phyloP scores from a whole-genome alignment of 1,284 basidiomycete genomes.

The Amylostereum areolatum region DNA sequence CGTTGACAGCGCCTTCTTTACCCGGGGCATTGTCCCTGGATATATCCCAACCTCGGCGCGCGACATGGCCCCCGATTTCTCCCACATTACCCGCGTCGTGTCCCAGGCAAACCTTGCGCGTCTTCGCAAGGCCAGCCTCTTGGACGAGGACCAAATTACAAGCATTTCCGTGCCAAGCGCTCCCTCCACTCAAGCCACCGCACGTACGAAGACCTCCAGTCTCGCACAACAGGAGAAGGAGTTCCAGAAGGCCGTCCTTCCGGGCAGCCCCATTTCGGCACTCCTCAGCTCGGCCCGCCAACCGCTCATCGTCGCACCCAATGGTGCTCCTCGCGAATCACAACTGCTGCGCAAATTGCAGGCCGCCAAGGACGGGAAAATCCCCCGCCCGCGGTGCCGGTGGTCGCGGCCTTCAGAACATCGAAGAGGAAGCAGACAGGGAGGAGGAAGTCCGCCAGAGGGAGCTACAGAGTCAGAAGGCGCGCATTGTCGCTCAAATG shows the following conservation, averaged over 20 bases:
- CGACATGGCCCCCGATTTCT: slow-evolving; percentile 70
- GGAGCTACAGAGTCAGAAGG: slow-evolving; percentile 81
- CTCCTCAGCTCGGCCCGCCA: slow-evolving; percentile 85
- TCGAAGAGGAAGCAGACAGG: slow-evolving; percentile 40
- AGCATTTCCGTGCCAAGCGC: slow-evolving; percentile 33
- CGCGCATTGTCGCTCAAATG: slow-evolving; percentile 87
- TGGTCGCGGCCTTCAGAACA: slow-evolving; percentile 37
- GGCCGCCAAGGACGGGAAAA: slow-evolving; percentile 35
- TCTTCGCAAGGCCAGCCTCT: slow-evolving; percentile 50
- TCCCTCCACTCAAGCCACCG: slow-evolving; percentile 13
- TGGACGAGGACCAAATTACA: slow-evolving; percentile 55
- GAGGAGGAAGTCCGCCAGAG: slow-evolving; percentile 50
- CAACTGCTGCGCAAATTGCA: slow-evolving; percentile 52
- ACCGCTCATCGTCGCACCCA: slow-evolving; percentile 72
- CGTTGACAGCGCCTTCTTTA: slow-evolving; percentile 84
- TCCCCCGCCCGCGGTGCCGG: slow-evolving; percentile 40
- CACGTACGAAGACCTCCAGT: slow-evolving; percentile 23
- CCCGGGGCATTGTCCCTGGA: slow-evolving; percentile 73
- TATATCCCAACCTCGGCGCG: slow-evolving; percentile 78
- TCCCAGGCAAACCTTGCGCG: slow-evolving; percentile 70
- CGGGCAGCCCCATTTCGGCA: slow-evolving; percentile 90
- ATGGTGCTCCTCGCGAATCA: slow-evolving; percentile 37
- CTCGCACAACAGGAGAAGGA: slow-evolving; percentile 90
- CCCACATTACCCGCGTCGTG: slow-evolving; percentile 53
- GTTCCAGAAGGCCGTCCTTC: slow-evolving; percentile 93